phyloP scores from a whole-genome alignment of 139 green algal genomes.

The Penium margaritaceum region DNA sequence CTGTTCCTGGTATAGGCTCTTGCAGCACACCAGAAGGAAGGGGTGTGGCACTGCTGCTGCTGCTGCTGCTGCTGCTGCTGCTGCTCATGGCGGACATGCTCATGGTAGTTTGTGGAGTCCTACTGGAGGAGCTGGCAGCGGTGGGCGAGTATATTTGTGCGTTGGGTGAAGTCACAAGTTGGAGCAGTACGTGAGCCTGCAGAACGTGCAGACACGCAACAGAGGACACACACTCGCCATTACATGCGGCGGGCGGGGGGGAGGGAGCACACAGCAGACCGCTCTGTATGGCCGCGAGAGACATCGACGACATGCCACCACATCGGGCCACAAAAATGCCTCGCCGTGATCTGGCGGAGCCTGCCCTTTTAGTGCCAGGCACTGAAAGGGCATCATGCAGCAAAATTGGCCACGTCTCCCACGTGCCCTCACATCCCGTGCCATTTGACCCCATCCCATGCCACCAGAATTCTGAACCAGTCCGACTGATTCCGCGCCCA shows the following conservation, averaged over 20 bases:
- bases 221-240: neutral
- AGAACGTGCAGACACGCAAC: too few species aligned
- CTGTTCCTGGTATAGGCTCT: neutral
- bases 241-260: neutral
- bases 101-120: neutral
- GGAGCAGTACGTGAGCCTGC: conserved; percentile 27
- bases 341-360: too few species aligned
- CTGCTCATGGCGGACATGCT: neutral
- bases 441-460: neutral
- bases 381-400: too few species aligned
- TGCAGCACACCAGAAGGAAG: neutral
- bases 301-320: neutral
- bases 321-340: neutral
- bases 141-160: neutral
- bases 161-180: neutral
- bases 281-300: neutral
- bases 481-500: neutral
- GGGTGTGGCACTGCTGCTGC: neutral
- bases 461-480: neutral
- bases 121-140: neutral
- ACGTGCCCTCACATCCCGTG: neutral
- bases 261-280: neutral
- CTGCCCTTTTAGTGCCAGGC: too few species aligned
- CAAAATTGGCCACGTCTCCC: too few species aligned
- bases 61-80: too few species aligned